Conservation (phyloP, 768 basidiomycete species). For the Coprinopsis strossmayeri region DNA sequence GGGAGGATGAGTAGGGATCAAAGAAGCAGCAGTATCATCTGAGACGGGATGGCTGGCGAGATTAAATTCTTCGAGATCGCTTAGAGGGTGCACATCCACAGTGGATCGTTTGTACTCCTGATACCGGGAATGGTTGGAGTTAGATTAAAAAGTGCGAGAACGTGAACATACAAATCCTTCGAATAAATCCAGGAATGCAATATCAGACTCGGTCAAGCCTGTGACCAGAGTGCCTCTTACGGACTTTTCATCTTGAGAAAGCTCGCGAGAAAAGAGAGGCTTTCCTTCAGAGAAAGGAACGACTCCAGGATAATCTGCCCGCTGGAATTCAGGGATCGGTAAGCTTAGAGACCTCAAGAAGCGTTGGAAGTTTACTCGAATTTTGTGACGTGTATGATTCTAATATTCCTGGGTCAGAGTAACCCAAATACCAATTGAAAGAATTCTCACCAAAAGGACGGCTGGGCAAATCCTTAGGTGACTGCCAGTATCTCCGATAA, state of each 20-base stretch:
- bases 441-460: conserved; percentile 62
- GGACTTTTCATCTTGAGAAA: conserved; percentile 52
- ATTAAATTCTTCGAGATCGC: conserved; percentile 23
- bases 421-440: too few species aligned
- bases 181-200: conserved; percentile 66
- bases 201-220: conserved; percentile 61
- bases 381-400: conserved; percentile 4
- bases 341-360: neutral
- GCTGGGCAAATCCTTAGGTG: conserved; percentile 69
- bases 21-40: conserved; percentile 10
- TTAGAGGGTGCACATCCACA: conserved; percentile 54
- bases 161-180: conserved; percentile 59
- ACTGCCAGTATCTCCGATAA: conserved; percentile 62
- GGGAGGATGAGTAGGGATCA: conserved; percentile 38
- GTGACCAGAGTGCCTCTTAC: conserved; percentile 77
- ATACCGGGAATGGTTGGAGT: neutral
- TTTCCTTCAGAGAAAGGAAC: conserved; percentile 49
- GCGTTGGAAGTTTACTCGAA: too few species aligned
- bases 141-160: too few species aligned
- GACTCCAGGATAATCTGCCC: conserved; percentile 80
- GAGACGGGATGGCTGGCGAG: conserved; percentile 14
- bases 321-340: conserved; percentile 23
- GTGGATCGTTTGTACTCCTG: conserved; percentile 67
- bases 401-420: too few species aligned
- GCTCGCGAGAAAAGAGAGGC: conserved; percentile 32